phyloP scores from a whole-genome alignment of 225 moss, liverwort and hornwort species.

The Takakia lepidozioides region DNA sequence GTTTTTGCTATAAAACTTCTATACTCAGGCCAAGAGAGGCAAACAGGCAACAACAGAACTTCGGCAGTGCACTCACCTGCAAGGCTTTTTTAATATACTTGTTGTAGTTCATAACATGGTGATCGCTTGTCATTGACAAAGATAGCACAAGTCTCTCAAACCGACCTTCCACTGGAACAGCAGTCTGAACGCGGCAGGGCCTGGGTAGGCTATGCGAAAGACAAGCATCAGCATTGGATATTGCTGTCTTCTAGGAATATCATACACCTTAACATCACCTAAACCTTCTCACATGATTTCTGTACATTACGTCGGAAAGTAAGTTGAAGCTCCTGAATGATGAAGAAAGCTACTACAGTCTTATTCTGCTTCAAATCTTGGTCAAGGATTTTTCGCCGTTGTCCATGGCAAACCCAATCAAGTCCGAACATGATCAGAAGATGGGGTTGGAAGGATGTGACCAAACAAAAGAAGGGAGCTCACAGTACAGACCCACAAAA shows the following conservation, averaged over 20 bases:
- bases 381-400: too few species aligned
- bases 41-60: neutral
- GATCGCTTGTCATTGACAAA: neutral
- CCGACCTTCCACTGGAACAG: too few species aligned
- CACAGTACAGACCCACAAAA: neutral
- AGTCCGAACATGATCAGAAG: neutral
- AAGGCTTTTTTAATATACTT: neutral
- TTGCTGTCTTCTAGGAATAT: neutral
- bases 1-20: too few species aligned
- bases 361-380: too few species aligned
- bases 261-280: too few species aligned
- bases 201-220: too few species aligned
- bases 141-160: neutral
- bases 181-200: too few species aligned
- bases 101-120: neutral
- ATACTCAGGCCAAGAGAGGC: too few species aligned
- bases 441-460: neutral
- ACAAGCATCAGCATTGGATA: too few species aligned
- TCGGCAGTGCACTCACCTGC: neutral
- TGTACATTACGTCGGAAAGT: neutral
- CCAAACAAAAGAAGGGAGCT: neutral
- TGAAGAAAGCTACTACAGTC: too few species aligned
- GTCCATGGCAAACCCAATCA: neutral
- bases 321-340: neutral
- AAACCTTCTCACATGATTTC: too few species aligned